Conservation (phyloP, 345 rosid genomes). For the Sapria himalayana region DNA sequence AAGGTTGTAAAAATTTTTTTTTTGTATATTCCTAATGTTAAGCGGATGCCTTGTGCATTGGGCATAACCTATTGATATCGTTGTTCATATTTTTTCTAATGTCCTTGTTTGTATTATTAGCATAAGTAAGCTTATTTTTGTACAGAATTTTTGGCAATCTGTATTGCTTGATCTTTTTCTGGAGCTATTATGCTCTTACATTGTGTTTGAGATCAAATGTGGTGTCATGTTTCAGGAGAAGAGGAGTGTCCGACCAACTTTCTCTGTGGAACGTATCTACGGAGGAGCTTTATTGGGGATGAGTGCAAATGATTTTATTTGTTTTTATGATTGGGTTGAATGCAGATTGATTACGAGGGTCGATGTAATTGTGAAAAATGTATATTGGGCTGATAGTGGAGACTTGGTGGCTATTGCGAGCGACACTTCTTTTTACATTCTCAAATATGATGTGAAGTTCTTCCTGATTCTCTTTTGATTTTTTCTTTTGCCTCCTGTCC, state of each 20-base stretch:
- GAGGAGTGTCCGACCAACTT: conserved; percentile 75
- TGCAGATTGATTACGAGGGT: conserved; percentile 92
- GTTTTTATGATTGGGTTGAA: conserved; percentile 99
- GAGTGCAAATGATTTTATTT: conserved; percentile 94
- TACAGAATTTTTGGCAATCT: too few relatives aligned
- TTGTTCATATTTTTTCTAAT: too few relatives aligned
- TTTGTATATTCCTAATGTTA: too few relatives aligned
- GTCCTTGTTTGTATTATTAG: too few relatives aligned
- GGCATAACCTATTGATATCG: too few relatives aligned
- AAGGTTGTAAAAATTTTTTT: too few relatives aligned
- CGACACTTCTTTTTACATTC: conserved; percentile 87
- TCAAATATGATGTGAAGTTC: conserved; percentile 65
- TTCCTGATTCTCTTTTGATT: neutral
- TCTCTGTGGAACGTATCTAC: conserved; percentile 71
- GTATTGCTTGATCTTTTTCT: too few relatives aligned
- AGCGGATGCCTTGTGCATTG: too few relatives aligned
- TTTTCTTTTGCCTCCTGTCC: neutral
- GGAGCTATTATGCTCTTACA: neutral
- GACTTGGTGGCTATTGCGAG: conserved; percentile 94
- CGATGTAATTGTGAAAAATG: conserved; percentile 92
- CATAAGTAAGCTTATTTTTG: too few relatives aligned
- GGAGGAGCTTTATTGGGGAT: conserved; percentile 92
- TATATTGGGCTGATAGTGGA: conserved; percentile 99
- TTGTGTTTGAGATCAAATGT: conserved; percentile 5
- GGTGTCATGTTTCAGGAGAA: conserved; percentile 53